Base-by-base conservation (phyloP, 495 filamentous ascomycete species). In the Podospora appendiculata region DNA sequence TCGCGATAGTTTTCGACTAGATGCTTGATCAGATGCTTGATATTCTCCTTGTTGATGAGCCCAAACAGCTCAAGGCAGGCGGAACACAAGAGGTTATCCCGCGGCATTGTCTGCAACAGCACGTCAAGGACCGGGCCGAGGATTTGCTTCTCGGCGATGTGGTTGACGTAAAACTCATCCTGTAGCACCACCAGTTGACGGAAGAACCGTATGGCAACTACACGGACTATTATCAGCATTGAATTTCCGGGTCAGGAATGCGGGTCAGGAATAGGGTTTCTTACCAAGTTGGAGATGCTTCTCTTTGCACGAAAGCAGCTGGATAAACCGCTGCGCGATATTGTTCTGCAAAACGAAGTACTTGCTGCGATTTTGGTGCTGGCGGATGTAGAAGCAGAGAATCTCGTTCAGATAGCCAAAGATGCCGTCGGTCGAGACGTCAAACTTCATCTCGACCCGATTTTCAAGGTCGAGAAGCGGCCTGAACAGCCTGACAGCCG, bases 1-100 rank as follows among this genome's bases (percentile, higher is more conserved):
- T 92, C 87, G 13, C 91, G 86, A 60, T 93, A 92, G 57, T 87
- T 89, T 58, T 94, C 89, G 32, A 95, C 89, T 36, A 96, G 68
- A 60, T 98, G 90, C 43, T 81, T 76, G 47, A 96, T 85, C 38
- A 96, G 72, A 6, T 84, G 79, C 63, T 89, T 93, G 58, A 92
- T 78, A 56, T 86, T 86, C 64, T 95, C 89, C 61, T 84, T 83
- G 63, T 84, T 89, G 58, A 98, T 89, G 58, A 86, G 89, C 58
- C 91, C 89, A 56, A 98, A 98, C 35, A 98, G 80, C 62, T 98
- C 93, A 12, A 97, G 76, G 68, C 89, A 96, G n/a, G 91, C 92
- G 12, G 91, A 96, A 61, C 93, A 93, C 34, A 98, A 79, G 4
- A 97, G 77, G 62, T 96, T 98, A 66, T 98, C 90, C n/a, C 89